Base-by-base conservation (phyloP, 2,329 filamentous ascomycete species). In the Tolypocladium endophyticum region DNA sequence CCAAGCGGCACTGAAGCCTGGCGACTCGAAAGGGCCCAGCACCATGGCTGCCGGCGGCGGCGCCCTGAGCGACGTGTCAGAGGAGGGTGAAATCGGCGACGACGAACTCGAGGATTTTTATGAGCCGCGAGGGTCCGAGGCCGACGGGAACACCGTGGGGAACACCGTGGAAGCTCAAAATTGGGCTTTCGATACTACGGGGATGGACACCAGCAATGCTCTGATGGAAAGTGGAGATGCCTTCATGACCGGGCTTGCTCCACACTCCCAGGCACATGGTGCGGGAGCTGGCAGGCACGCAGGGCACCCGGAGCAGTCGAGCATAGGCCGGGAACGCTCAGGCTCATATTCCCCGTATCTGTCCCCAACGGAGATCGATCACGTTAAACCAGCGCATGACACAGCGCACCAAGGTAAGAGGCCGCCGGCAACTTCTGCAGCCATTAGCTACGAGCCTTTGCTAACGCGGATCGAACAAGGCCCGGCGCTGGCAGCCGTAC, bases 11-110 rank as follows among this genome's bases (percentile, higher is more conserved):
- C 20, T 47, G 1, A 28, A 43, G 12, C 8, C 38, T 39, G 38
- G 20, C 16, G 25, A 39, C 30, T 16, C 30, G 25, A 55, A 23
- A 6, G 53, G 3, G 7, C 12, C 56, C 18, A 54, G 58, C 33
- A 57, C 61, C n/a, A 55, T 59, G 23, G 61, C 43, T 33, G 61
- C 59, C 33, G 59, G 58, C 36, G 39, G 36, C 8, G 53, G 41
- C 8, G 35, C n/a, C 6, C 57, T 39, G 12, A 62, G 63, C 36
- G 63, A 64, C 8, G 66, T 67, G 43, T 65, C 67, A 55, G 89
- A 94, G 67, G 90, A 95, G 67, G 89, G 88, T 20, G 90, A 95
- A 70, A 71, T 94, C 36, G 89, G 85, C 63, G 90, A 93, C 66
- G 82, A 79, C 23, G 85, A 87, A 65, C 78, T 81, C 56, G 81